A percentile compares a stretch with the other conserved stretches of the same genome.
Evolutionary conservation across 2,329 filamentous ascomycete species (phyloP).

Genomic region (Didymella pomorum): DNA sequence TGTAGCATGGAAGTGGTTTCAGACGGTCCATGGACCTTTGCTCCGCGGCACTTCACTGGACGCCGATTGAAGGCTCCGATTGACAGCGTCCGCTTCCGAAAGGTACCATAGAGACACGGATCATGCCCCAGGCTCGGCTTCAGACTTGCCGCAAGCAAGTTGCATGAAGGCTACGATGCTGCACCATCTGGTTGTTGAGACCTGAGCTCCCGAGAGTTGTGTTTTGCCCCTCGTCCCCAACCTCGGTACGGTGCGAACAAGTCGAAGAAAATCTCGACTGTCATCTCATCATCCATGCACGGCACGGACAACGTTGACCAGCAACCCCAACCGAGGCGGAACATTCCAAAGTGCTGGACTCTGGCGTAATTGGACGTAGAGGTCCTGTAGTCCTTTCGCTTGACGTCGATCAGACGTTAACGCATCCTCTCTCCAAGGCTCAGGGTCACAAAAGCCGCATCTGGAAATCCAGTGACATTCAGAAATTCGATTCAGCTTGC

Average conservation of each 20-base stretch:
- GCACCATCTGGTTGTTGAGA: not conserved
- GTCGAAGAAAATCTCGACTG: constrained; percentile 6
- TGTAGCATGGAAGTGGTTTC: constrained; percentile 13
- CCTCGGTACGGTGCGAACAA: constrained; percentile 6
- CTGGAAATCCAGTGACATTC: constrained; percentile 10
- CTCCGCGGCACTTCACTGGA: constrained; percentile 4
- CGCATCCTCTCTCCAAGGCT: not conserved
- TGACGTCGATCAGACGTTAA: constrained; percentile 16
- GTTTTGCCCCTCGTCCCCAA: not conserved
- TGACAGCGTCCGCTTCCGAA: constrained; percentile 12
- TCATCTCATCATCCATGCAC: constrained; percentile 13
- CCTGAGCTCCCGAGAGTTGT: not conserved
- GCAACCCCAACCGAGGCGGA: constrained; percentile 1
- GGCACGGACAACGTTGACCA: constrained; percentile 7
- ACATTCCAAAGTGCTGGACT: constrained; percentile 1
- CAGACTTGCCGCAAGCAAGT: not conserved
- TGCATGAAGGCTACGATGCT: not conserved
- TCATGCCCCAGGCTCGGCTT: not conserved
- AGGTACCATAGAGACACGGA: constrained; percentile 1
- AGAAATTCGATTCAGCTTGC: constrained; percentile 1
- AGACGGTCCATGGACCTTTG: constrained; percentile 1
- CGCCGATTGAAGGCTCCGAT: not conserved
- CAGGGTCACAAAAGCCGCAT: not conserved
- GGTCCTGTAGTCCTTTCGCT: constrained; percentile 7
- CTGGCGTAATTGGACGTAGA: constrained; percentile 13